Evolutionary conservation across 768 basidiomycete genomes (phyloP).

Genomic region (Leccinum variicolor): DNA sequence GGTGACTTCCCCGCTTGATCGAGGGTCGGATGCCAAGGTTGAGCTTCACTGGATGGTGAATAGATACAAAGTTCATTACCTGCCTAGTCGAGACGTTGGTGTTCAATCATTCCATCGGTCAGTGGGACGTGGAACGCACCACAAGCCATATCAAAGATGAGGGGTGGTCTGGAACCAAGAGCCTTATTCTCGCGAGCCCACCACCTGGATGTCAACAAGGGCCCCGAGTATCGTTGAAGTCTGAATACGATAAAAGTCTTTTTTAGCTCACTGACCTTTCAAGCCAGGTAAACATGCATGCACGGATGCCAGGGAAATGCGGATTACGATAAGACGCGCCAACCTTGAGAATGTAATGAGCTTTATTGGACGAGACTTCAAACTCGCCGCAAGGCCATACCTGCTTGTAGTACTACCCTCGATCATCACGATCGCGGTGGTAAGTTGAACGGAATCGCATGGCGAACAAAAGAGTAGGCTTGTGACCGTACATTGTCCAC

Average conservation of each 20-base stretch:
- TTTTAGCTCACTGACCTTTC: slow-evolving; percentile 36
- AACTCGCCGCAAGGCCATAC: slow-evolving; percentile 6
- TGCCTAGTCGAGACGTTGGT: slow-evolving; percentile 15
- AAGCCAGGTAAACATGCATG: slow-evolving; percentile 51
- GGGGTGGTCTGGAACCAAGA: slow-evolving; percentile 13
- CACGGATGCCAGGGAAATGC: slow-evolving; percentile 64
- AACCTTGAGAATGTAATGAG: slow-evolving; percentile 33
- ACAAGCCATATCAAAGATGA: slow-evolving; percentile 30
- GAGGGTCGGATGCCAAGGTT: neutral
- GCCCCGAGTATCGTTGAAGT: slow-evolving; percentile 11
- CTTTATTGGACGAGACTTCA: neutral
- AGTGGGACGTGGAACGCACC: slow-evolving; percentile 16
- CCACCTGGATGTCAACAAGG: slow-evolving; percentile 15
- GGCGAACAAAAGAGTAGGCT: neutral
- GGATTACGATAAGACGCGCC: slow-evolving; percentile 71
- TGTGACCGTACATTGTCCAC: slow-evolving; percentile 50
- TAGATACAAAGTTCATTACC: slow-evolving; percentile 11
- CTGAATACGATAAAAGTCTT: neutral
- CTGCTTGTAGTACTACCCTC: slow-evolving; percentile 28
- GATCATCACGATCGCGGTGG: neutral
- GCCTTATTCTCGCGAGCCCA: slow-evolving; percentile 18
- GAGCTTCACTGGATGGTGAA: slow-evolving; percentile 23
- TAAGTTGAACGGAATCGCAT: slow-evolving; percentile 1
- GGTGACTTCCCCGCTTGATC: slow-evolving; percentile 60
- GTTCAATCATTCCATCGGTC: neutral